phyloP scores from a whole-genome alignment of 768 basidiomycete species.

The Phaeotremella fagi region DNA sequence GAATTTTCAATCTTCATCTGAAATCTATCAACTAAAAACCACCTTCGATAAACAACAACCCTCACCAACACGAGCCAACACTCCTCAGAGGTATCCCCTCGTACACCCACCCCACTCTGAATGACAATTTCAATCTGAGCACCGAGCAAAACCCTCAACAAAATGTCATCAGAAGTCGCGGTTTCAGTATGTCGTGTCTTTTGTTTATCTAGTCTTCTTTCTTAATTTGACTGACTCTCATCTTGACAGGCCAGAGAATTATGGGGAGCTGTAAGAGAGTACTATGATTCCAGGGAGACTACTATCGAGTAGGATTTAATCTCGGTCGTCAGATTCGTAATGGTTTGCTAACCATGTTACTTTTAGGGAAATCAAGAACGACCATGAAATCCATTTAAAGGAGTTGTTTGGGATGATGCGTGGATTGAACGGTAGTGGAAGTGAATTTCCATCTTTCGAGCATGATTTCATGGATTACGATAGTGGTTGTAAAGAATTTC shows the following conservation, averaged over 20 bases:
- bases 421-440: background rate
- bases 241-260: conserved; percentile 8
- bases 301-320: conserved; percentile 26
- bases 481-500: conserved; percentile 13
- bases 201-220: background rate
- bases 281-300: conserved; percentile 8
- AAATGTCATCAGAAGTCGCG: background rate
- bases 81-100: no score
- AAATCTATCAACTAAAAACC: no score
- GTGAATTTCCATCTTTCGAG: conserved; percentile 28
- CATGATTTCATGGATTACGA: conserved; percentile 15
- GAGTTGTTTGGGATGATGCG: conserved; percentile 22
- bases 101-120: no score
- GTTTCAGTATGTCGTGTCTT: background rate
- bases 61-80: no score
- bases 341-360: no score
- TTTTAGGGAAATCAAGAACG: no score
- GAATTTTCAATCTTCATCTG: no score
- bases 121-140: no score
- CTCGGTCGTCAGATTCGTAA: no score
- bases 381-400: conserved; percentile 22
- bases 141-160: background rate
- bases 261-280: conserved; percentile 21
- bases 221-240: background rate
- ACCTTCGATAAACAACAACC: no score